Evolutionary conservation across 805 yeast genomes (phyloP).

Genomic region (Candida nitratophila): DNA sequence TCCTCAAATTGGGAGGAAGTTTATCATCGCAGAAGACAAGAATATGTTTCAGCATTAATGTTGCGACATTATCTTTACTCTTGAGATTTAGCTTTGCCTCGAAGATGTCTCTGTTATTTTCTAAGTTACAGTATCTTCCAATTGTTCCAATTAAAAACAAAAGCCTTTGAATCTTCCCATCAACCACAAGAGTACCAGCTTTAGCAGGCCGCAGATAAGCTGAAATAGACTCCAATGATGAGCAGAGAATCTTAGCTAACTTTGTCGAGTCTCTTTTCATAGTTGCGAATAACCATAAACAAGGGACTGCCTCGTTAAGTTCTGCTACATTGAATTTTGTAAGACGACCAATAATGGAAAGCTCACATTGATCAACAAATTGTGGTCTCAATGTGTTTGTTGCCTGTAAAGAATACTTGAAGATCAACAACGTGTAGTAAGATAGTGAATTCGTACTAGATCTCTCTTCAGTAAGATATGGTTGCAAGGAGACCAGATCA

Average conservation of each 20-base stretch:
- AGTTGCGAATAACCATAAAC: conserved; percentile 50
- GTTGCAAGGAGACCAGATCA: conserved; percentile 59
- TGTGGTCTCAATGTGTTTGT: conserved; percentile 39
- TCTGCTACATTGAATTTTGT: conserved; percentile 57
- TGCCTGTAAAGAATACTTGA: conserved; percentile 41
- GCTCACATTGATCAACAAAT: conserved; percentile 43
- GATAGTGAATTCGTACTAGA: conserved; percentile 33
- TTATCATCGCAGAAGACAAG: conserved; percentile 40
- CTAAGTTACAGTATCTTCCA: conserved; percentile 65
- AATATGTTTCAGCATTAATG: conserved; percentile 53
- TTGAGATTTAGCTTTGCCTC: conserved; percentile 34
- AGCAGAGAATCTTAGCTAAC: conserved; percentile 55
- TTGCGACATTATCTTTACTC: conserved; percentile 46
- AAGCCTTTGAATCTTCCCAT: conserved; percentile 45
- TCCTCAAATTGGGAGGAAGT: conserved; percentile 27
- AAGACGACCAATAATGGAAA: conserved; percentile 44
- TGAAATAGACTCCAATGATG: conserved; percentile 46
- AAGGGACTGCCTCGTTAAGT: conserved; percentile 67
- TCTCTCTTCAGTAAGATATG: conserved; percentile 48
- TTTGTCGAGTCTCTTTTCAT: conserved; percentile 38
- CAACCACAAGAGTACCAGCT: conserved; percentile 20
- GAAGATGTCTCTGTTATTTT: conserved; percentile 34
- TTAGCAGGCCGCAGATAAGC: conserved; percentile 33
- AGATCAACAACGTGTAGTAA: conserved; percentile 45
- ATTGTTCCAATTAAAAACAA: conserved; percentile 61